Evolutionary conservation across 1,284 basidiomycete species (phyloP), one percentile per base, ranked within the genome.

Genomic region (Abortiporus biennis): DNA sequence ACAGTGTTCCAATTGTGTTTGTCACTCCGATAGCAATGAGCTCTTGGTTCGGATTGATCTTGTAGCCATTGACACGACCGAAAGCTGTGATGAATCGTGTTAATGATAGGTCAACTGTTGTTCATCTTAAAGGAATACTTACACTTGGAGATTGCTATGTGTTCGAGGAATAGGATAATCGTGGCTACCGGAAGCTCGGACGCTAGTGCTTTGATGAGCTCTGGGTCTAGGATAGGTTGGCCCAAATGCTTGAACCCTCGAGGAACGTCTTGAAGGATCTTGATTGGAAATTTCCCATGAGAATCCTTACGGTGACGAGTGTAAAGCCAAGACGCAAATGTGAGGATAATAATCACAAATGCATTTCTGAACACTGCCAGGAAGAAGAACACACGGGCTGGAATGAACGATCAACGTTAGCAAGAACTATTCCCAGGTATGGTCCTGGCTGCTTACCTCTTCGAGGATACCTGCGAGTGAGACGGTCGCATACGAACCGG

Each of bases 21-120:
- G 91, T 82, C 17, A 97, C 92, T 33, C 95, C 95, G 51, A 99
- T 97, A 29, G 95, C 94, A 54, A 98, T 86, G 38, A 98, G 75
- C 64, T 98, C 94, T 63, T 98, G 94, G 66, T 92, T 92, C 6
- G 94, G 92, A 57, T 95, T 83, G 64, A 98, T 97, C 64, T 92
- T 96, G 73, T 98, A 98, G 23, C 86, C 86, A 63, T 98, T 98
- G 46, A 96, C 66, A 45, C 94, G 80, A 47, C 95, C 94, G 61
- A 98, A 98, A 0, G 92, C 90, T 86, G 58, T 46, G 40, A 15
- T 3, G 25, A 34, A 31, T 37, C 25, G 34, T 31, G 54, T 35
- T 34, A 24, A 30, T 24, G 36, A 4, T 27, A 6, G 6, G 29
- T 17, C n/a, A 22, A 29, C 13, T 24, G 25, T n/a, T 16, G 15